A percentile compares a stretch with the other conserved stretches of the same genome.
Conservation (phyloP, 2,329 filamentous ascomycete species). For the Phialophora tarda region DNA sequence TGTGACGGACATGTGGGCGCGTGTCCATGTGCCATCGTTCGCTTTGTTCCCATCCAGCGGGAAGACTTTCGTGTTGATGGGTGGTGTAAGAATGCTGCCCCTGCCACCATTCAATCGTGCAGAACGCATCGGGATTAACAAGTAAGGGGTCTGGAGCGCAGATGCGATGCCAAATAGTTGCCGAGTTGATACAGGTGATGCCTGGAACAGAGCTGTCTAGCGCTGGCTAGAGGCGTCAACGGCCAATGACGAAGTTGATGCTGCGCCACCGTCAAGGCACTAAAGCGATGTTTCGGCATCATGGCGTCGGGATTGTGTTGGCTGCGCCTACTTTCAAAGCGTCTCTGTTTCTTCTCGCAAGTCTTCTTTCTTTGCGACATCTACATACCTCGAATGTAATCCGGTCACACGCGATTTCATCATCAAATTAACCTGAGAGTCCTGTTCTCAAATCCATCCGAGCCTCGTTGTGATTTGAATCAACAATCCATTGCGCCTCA, state of each 20-base stretch:
- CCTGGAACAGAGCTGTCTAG: not conserved
- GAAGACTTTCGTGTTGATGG: not conserved
- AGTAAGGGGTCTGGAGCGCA: not conserved
- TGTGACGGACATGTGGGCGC: not conserved
- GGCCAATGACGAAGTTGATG: slow-evolving; percentile 17
- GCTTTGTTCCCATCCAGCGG: not conserved
- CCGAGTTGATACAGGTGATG: not conserved
- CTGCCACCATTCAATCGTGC: not conserved
- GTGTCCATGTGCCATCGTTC: not conserved
- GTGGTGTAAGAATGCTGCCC: not conserved
- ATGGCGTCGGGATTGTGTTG: not conserved
- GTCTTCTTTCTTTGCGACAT: not conserved
- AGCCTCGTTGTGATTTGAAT: slow-evolving; percentile 21
- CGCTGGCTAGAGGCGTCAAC: not conserved
- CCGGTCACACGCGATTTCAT: slow-evolving; percentile 8
- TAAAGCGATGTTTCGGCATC: not conserved
- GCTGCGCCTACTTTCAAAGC: slow-evolving; percentile 16
- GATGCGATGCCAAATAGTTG: slow-evolving; percentile 1
- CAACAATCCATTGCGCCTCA: slow-evolving; percentile 14
- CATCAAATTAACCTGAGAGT: not conserved
- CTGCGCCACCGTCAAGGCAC: slow-evolving; percentile 18
- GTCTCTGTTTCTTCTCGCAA: not conserved
- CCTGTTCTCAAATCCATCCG: not conserved
- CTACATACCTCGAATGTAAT: not conserved
- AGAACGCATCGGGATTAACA: not conserved